Evolutionary conservation across 192 early-diverging fungal genomes (phyloP).

Genomic region (Allomyces arbusculus): DNA sequence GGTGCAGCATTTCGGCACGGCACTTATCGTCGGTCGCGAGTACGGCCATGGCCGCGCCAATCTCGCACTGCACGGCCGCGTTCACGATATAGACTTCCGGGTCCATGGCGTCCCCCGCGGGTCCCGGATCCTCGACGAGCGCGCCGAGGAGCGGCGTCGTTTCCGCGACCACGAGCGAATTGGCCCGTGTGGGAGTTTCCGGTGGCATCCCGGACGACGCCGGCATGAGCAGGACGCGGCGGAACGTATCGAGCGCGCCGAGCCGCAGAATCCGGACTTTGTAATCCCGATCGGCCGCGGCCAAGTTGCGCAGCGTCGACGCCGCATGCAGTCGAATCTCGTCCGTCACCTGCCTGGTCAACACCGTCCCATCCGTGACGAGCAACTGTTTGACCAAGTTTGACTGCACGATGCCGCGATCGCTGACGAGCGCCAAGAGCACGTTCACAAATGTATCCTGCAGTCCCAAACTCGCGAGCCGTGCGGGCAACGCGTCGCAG

Average conservation of each 20-base stretch:
- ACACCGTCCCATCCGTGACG: not conserved
- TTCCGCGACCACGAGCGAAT: slow-evolving; percentile 1
- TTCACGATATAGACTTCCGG: slow-evolving; percentile 12
- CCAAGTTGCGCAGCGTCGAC: slow-evolving; percentile 62
- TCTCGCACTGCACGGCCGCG: slow-evolving; percentile 49
- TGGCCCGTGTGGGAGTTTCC: not conserved
- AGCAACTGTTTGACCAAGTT: not conserved
- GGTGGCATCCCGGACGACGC: slow-evolving; percentile 1
- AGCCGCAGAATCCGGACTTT: slow-evolving; percentile 50
- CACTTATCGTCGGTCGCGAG: slow-evolving; percentile 20
- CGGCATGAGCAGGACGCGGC: slow-evolving; percentile 20
- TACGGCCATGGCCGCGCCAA: slow-evolving; percentile 66
- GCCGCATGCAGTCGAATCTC: slow-evolving; percentile 76
- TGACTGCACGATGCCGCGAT: slow-evolving; percentile 8
- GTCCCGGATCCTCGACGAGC: not conserved
- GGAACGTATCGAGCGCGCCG: slow-evolving; percentile 56
- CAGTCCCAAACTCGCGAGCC: slow-evolving; percentile 58
- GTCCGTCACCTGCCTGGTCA: slow-evolving; percentile 22
- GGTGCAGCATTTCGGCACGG: not conserved
- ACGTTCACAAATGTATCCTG: slow-evolving; percentile 34
- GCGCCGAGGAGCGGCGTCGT: not conserved
- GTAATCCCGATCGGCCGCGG: slow-evolving; percentile 54
- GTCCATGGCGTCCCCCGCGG: not conserved
- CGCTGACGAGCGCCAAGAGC: slow-evolving; percentile 36
- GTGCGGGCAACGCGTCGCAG: slow-evolving; percentile 50